Evolutionary conservation across 352 stramenopile genomes (phyloP), one percentile per base, ranked within the genome.

Genomic region (Phytophthora idaei): DNA sequence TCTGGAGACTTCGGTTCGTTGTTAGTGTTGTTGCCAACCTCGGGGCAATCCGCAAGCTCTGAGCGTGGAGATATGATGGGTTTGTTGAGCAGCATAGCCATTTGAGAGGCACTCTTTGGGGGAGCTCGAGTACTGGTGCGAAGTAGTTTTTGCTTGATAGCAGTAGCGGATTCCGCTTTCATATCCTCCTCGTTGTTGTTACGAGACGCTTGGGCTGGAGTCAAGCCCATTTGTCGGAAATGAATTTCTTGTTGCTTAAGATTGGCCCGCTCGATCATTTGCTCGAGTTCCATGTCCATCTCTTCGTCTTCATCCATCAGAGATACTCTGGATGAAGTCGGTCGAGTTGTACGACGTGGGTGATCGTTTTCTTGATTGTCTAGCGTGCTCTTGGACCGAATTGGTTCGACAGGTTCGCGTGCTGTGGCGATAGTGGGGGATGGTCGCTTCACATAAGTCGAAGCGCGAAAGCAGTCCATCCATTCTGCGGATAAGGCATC

Each of bases 391-490:
- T 52, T 66, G 0, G 37, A 25, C 4, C 44, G 49, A 8, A 14
- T 10, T 44, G 5, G 15, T 32, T 32, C 61, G 8, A 39, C 27
- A 48, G 48, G 29, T 11, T 65, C 49, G 3, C 31, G 27, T 37
- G 28, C 41, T 17, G 28, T 51, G 6, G 57, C 45, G 25, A 44
- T 46, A 21, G 15, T 52, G 3, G 46, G 41, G 0, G 39, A 31
- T 29, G 29, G 50, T 31, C 28, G 36, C n/a, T 61, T 71, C 28
- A 57, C 71, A n/a, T 70, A 53, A 31, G 63, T 77, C 25, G 76
- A 78, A 1, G 78, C 69, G 2, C 74, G 64, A 7, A 94, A 77
- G n/a, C 76, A 89, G 45, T 95, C 85, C 80, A 93, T 95, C 87
- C 87, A 95, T 36, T 95, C 87, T 2, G 78, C 73, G 10, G 85